A percentile compares a stretch with the other conserved stretches of the same genome.
phyloP scores from a whole-genome alignment of 2,329 filamentous ascomycete genomes.

The Colletotrichum sp. region DNA sequence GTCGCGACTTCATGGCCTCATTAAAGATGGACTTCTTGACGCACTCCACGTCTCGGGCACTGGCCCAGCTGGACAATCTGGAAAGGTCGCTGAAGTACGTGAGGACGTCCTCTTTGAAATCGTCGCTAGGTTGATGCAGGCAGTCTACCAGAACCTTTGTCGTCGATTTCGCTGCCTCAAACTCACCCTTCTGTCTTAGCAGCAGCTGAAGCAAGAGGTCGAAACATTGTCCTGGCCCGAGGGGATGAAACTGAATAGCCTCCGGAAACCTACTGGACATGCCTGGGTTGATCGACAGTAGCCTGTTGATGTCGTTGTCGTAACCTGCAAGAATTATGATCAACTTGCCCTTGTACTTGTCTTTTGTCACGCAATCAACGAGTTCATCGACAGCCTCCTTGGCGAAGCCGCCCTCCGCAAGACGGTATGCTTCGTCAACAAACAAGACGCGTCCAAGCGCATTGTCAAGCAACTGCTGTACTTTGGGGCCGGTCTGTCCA shows the following conservation, averaged over 20 bases:
- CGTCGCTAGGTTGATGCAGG: background rate
- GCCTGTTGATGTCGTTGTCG: slow-evolving; percentile 66
- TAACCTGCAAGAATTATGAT: slow-evolving; percentile 76
- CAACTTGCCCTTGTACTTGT: slow-evolving; percentile 62
- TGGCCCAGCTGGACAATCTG: background rate
- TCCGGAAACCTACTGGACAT: slow-evolving; percentile 71
- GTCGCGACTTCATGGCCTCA: slow-evolving; percentile 6
- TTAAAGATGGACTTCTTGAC: slow-evolving; percentile 25
- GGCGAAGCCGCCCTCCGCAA: slow-evolving; percentile 62
- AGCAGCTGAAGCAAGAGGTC: slow-evolving; percentile 27
- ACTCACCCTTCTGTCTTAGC: background rate
- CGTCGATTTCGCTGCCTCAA: background rate
- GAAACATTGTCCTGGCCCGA: slow-evolving; percentile 49
- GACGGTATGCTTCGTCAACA: slow-evolving; percentile 75
- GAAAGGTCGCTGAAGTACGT: background rate
- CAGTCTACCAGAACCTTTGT: background rate
- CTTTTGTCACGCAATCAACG: slow-evolving; percentile 58
- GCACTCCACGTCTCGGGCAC: slow-evolving; percentile 29
- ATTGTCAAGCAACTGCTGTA: slow-evolving; percentile 62
- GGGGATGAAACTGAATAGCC: slow-evolving; percentile 57
- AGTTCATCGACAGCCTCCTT: slow-evolving; percentile 61
- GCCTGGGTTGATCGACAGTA: slow-evolving; percentile 67
- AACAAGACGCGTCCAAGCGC: slow-evolving; percentile 72
- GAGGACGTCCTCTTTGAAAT: background rate
- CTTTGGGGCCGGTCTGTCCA: slow-evolving; percentile 74